Percentiles rank a stretch among this genome's conserved stretches.
Evolutionary conservation across 495 filamentous ascomycete species (phyloP).

Genomic region (Hypoxylon fuscum): DNA sequence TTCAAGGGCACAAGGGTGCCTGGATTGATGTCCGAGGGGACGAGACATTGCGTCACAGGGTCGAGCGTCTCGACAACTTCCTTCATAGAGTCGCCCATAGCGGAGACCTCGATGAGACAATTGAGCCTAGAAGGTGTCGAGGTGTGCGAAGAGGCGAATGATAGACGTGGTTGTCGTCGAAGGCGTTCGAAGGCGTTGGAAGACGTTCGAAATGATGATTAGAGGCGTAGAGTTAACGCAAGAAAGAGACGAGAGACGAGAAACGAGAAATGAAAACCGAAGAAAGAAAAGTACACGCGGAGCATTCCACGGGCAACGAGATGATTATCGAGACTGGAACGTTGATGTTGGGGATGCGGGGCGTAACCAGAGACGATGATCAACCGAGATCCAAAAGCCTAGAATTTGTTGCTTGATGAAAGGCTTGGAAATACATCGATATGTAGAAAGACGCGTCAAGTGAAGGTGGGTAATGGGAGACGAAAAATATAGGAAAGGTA

Average conservation of each 20-base stretch:
- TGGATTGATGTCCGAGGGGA: slow-evolving; percentile 35
- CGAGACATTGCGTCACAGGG: slow-evolving; percentile 40
- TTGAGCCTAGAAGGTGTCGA: slow-evolving; percentile 24
- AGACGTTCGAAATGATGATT: too few relatives aligned
- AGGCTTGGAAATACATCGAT: slow-evolving; percentile 8
- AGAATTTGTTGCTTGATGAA: slow-evolving; percentile 1
- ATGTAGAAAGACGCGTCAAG: too few relatives aligned
- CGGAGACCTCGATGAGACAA: slow-evolving; percentile 37
- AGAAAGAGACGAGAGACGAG: slow-evolving; percentile 11
- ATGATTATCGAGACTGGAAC: neutral
- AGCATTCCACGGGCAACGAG: neutral
- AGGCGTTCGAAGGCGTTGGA: too few relatives aligned
- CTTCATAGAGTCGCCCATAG: slow-evolving; percentile 47
- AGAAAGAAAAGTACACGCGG: too few relatives aligned
- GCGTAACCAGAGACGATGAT: slow-evolving; percentile 10
- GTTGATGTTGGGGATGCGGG: slow-evolving; percentile 2
- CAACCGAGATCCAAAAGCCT: slow-evolving; percentile 8
- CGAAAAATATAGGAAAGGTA: too few relatives aligned
- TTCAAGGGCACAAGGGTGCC: slow-evolving; percentile 62
- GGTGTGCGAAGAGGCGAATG: neutral
- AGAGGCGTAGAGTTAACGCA: neutral
- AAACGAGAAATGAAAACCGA: too few relatives aligned
- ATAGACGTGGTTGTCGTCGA: neutral
- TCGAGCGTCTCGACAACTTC: slow-evolving; percentile 47
- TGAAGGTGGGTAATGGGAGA: too few relatives aligned